These are phyloP conservation scores for Ogataea polymorpha DNA, from an alignment of 805 yeast genomes.

Conservation along the genomic window DNA sequence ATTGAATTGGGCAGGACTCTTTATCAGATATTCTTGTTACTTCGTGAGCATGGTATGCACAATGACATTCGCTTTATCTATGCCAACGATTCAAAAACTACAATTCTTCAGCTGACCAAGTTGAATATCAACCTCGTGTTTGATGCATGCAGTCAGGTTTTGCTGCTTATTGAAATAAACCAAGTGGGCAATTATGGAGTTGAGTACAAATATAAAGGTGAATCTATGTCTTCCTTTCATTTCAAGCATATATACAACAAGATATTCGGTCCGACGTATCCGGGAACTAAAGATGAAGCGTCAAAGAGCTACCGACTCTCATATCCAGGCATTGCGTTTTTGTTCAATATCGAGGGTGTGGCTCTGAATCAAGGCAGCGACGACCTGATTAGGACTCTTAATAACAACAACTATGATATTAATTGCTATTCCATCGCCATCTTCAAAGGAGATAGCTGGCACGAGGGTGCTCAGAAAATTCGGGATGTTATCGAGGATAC, in stretches of 20 bases:
- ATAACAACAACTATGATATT: conserved; percentile 32
- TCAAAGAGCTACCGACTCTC: conserved; percentile 41
- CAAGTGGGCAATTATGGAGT: conserved; percentile 13
- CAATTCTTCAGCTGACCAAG: conserved; percentile 22
- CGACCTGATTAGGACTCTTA: conserved; percentile 24
- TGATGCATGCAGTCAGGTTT: conserved; percentile 26
- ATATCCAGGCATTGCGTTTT: conserved; percentile 56
- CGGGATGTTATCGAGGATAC: conserved; percentile 1
- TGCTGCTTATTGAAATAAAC: conserved; percentile 28
- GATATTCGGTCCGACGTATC: conserved; percentile 61
- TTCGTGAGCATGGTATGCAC: conserved; percentile 14
- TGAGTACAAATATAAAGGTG: conserved; percentile 23
- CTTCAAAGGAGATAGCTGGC: conserved; percentile 38
- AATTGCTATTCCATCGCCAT: conserved; percentile 39
- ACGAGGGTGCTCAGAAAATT: conserved; percentile 18
- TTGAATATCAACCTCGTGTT: conserved; percentile 25
- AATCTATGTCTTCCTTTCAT: conserved; percentile 20
- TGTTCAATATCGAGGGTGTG: conserved; percentile 30
- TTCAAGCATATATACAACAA: conserved; percentile 50
- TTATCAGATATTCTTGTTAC: conserved; percentile 18
- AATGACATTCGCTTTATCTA: conserved; percentile 24
- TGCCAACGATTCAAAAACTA: conserved; percentile 15
- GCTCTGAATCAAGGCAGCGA: conserved; percentile 2
- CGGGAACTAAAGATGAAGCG: conserved; percentile 39
- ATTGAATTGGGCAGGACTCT: conserved; percentile 27